Evolutionary conservation across 169 alveolate species (phyloP).

Genomic region (Plasmodium relictum): DNA sequence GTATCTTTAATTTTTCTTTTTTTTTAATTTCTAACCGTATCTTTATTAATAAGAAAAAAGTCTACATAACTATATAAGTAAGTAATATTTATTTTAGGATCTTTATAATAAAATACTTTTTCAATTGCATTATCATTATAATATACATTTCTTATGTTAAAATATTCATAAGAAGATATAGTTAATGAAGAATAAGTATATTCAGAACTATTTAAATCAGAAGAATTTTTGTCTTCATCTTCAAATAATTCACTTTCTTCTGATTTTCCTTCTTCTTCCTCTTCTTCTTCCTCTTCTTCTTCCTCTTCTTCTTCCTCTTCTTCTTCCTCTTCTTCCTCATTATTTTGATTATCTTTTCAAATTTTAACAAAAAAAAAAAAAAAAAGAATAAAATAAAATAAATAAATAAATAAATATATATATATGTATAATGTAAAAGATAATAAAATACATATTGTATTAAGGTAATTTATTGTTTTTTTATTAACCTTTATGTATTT

Average conservation of each 20-base stretch:
- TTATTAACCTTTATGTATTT: constrained; percentile 42
- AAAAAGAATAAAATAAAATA: not conserved
- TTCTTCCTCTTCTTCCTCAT: too few relatives aligned
- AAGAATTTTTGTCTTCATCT: constrained; percentile 5
- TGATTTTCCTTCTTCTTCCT: constrained; percentile 4
- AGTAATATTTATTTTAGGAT: constrained; percentile 53
- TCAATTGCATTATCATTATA: constrained; percentile 55
- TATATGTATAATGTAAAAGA: not conserved
- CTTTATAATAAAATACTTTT: constrained; percentile 44
- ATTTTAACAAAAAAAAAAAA: not conserved
- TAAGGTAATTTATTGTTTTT: not conserved
- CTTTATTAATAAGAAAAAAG: constrained; percentile 29
- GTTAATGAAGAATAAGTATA: constrained; percentile 71
- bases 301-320: not conserved
- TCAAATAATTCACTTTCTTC: constrained; percentile 49
- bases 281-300: constrained; percentile 15
- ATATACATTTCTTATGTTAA: constrained; percentile 28
- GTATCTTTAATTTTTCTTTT: not conserved
- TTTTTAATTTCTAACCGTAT: constrained; percentile 1
- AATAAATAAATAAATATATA: constrained; percentile 1
- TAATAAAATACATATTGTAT: not conserved
- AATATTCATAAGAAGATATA: constrained; percentile 34
- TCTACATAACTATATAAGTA: constrained; percentile 40
- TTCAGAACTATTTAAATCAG: constrained; percentile 53
- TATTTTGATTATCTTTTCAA: too few relatives aligned